phyloP scores from a whole-genome alignment of 139 green algal genomes.

The Yamagishiella unicocca region DNA sequence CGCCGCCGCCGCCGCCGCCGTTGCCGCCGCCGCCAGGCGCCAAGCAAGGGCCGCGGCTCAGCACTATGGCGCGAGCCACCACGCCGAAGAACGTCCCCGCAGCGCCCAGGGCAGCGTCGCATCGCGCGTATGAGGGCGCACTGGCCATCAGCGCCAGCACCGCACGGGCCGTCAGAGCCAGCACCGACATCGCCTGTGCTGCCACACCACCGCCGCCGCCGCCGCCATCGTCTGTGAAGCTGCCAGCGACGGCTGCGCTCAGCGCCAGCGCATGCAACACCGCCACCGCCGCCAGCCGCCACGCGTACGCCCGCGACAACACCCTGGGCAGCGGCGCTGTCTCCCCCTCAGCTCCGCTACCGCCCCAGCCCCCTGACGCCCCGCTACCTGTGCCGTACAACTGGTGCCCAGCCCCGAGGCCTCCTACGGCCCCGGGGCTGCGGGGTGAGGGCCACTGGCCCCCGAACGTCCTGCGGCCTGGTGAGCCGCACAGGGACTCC shows the following conservation, averaged over 20 bases:
- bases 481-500: too few relatives aligned
- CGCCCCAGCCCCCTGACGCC: neutral
- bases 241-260: neutral
- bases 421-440: too few relatives aligned
- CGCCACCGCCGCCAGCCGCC: slow-evolving; percentile 1
- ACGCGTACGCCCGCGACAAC: neutral
- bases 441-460: too few relatives aligned
- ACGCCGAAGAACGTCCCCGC: too few relatives aligned
- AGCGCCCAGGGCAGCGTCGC: too few relatives aligned
- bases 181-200: neutral
- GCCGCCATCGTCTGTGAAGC: neutral
- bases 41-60: too few relatives aligned
- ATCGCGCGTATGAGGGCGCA: too few relatives aligned
- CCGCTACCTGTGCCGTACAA: too few relatives aligned
- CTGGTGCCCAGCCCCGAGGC: too few relatives aligned
- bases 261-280: slow-evolving; percentile 7
- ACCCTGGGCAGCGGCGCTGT: neutral
- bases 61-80: too few relatives aligned
- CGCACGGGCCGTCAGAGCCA: neutral
- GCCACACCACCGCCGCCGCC: neutral
- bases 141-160: neutral
- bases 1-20: neutral
- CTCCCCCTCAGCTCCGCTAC: neutral
- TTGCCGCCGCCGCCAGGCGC: too few relatives aligned
- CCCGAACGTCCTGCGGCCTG: too few relatives aligned